These are phyloP conservation scores for Colletotrichum sansevieriae DNA, from an alignment of 2,329 filamentous ascomycete species.

Conservation along the genomic window DNA sequence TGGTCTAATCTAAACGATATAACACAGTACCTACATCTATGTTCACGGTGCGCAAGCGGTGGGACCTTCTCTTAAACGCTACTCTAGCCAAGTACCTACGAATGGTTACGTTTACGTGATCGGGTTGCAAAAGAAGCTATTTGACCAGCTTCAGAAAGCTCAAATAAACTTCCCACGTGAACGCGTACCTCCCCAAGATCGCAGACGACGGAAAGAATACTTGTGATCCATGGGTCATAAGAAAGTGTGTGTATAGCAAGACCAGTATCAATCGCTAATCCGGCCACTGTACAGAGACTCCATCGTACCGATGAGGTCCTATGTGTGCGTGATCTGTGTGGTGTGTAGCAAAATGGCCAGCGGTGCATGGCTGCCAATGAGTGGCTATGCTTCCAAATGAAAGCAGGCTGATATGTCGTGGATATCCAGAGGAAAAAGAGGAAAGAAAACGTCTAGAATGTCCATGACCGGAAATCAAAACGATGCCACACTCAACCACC, in stretches of 20 bases:
- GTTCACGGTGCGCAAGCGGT: constrained; percentile 30
- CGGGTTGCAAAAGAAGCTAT: constrained; percentile 17
- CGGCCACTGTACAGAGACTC: constrained; percentile 30
- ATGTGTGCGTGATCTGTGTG: constrained; percentile 7
- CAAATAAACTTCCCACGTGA: constrained; percentile 4
- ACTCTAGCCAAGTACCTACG: constrained; percentile 12
- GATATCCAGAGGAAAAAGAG: constrained; percentile 11
- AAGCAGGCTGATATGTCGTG: constrained; percentile 36
- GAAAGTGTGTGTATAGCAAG: constrained; percentile 37
- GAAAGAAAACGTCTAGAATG: constrained; percentile 39
- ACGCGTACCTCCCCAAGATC: constrained; percentile 21
- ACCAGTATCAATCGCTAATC: constrained; percentile 33
- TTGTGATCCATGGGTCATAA: constrained; percentile 30
- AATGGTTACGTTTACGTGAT: constrained; percentile 19
- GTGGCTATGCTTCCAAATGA: constrained; percentile 20
- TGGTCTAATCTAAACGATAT: constrained; percentile 31
- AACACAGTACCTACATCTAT: constrained; percentile 34
- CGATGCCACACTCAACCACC: constrained; percentile 35
- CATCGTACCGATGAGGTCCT: constrained; percentile 33
- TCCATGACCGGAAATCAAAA: constrained; percentile 24
- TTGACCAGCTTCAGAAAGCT: constrained; percentile 12
- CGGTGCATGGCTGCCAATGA: constrained; percentile 17
- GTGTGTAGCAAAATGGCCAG: constrained; percentile 34
- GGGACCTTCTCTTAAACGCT: background rate
- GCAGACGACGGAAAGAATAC: constrained; percentile 9